phyloP scores from a whole-genome alignment of 1,284 basidiomycete species.

The Veloporphyrellus conicus region DNA sequence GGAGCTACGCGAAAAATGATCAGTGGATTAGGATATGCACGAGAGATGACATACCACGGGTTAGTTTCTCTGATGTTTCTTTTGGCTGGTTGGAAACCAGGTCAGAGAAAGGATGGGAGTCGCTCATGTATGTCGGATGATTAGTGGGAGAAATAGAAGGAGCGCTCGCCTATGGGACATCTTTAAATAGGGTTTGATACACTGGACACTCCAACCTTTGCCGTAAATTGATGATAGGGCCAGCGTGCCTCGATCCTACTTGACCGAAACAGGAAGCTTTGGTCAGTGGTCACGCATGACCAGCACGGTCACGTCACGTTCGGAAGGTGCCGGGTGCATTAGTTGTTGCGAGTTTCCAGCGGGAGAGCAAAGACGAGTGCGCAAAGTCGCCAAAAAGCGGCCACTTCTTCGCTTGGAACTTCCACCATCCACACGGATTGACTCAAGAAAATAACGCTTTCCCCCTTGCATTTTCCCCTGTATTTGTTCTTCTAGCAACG shows the following conservation, averaged over 20 bases:
- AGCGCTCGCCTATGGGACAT: not conserved
- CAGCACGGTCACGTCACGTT: conserved; percentile 17
- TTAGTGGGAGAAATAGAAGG: not conserved
- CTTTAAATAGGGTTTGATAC: conserved; percentile 13
- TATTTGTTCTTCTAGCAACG: conserved; percentile 4
- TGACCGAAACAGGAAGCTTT: conserved; percentile 24
- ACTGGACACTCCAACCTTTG: conserved; percentile 2
- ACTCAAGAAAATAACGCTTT: conserved; percentile 1
- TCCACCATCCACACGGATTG: conserved; percentile 27
- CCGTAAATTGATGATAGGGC: conserved; percentile 16
- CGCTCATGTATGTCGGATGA: conserved; percentile 19
- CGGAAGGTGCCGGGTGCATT: conserved; percentile 27
- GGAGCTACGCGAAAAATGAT: conserved; percentile 5
- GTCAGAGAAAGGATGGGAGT: conserved; percentile 10
- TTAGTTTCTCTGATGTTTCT: not conserved
- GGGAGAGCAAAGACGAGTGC: conserved; percentile 18
- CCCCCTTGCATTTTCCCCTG: conserved; percentile 6
- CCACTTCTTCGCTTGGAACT: conserved; percentile 34
- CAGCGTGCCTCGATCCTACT: not conserved
- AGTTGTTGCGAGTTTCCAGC: conserved; percentile 20
- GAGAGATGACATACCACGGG: conserved; percentile 10
- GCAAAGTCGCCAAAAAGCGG: conserved; percentile 22
- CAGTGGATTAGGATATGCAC: not conserved
- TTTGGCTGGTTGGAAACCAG: too few species aligned
- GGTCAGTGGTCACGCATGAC: conserved; percentile 26